phyloP scores from a whole-genome alignment of 805 yeast genomes.

The Schwanniomyces yamadae region DNA sequence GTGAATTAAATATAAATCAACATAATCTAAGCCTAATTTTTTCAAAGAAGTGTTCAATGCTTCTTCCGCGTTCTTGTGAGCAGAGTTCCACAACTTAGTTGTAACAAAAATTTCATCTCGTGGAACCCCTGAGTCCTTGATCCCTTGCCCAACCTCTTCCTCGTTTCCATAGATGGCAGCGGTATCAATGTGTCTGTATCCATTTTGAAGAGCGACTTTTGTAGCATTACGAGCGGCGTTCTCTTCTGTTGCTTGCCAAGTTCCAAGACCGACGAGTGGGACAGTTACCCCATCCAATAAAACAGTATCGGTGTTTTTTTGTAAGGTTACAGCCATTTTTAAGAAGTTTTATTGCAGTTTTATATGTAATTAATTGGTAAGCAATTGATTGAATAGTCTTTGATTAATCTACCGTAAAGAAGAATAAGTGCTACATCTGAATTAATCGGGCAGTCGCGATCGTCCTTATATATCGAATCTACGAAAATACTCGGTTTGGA shows the following conservation, averaged over 20 bases:
- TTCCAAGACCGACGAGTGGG: constrained; percentile 73
- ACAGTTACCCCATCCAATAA: constrained; percentile 62
- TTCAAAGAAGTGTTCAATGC: constrained; percentile 57
- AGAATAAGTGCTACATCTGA: too few species aligned
- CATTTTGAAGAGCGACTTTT: constrained; percentile 57
- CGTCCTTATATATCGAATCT: too few species aligned
- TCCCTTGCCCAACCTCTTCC: constrained; percentile 53
- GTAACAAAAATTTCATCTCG: constrained; percentile 64
- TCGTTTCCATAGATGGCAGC: constrained; percentile 68
- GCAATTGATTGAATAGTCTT: too few species aligned
- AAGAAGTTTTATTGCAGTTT: neutral
- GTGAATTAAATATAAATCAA: constrained; percentile 72
- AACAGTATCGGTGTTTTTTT: constrained; percentile 12
- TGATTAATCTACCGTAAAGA: too few species aligned
- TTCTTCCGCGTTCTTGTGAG: constrained; percentile 47
- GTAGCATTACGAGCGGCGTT: constrained; percentile 57
- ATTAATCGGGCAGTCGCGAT: too few species aligned
- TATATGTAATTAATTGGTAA: too few species aligned
- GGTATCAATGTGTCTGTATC: constrained; percentile 74
- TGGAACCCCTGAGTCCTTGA: constrained; percentile 56
- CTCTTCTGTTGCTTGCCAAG: constrained; percentile 60
- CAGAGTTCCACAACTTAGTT: constrained; percentile 62
- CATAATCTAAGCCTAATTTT: constrained; percentile 66
- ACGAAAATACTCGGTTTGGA: too few species aligned
- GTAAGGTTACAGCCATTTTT: constrained; percentile 4